phyloP scores from a whole-genome alignment of 2,329 filamentous ascomycete genomes.

The Sclerotinia spermophila region DNA sequence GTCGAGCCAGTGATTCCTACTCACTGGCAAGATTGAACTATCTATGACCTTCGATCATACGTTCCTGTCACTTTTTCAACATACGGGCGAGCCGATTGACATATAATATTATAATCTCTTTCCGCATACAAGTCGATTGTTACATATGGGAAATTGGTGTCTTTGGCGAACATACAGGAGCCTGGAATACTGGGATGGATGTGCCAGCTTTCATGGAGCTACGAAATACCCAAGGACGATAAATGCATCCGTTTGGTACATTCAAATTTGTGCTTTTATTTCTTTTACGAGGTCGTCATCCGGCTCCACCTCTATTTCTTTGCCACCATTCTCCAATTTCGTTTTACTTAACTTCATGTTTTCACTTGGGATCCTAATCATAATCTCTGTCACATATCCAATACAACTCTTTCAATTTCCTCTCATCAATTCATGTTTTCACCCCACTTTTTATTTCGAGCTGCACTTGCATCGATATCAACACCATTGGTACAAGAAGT shows the following conservation, averaged over 20 bases:
- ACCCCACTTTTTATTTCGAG: neutral
- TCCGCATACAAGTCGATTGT: neutral
- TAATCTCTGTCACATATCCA: neutral
- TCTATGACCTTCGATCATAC: neutral
- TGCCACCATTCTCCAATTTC: neutral
- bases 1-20: neutral
- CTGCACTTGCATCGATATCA: neutral
- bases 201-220: neutral
- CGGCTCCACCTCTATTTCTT: too few species aligned
- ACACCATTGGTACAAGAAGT: neutral
- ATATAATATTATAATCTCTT: neutral
- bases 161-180: neutral
- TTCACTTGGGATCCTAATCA: neutral
- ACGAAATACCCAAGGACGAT: neutral
- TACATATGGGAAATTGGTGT: neutral
- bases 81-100: neutral
- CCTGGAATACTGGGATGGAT: neutral
- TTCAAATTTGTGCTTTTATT: neutral
- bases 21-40: slow-evolving; percentile 6
- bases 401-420: neutral
- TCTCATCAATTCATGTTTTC: neutral
- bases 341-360: neutral
- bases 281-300: neutral
- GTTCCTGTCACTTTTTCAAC: neutral
- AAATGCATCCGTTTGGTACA: neutral